Evolutionary conservation across 495 filamentous ascomycete genomes (phyloP), one percentile per base, ranked within the genome.

Genomic region (Penicillium ucsense): DNA sequence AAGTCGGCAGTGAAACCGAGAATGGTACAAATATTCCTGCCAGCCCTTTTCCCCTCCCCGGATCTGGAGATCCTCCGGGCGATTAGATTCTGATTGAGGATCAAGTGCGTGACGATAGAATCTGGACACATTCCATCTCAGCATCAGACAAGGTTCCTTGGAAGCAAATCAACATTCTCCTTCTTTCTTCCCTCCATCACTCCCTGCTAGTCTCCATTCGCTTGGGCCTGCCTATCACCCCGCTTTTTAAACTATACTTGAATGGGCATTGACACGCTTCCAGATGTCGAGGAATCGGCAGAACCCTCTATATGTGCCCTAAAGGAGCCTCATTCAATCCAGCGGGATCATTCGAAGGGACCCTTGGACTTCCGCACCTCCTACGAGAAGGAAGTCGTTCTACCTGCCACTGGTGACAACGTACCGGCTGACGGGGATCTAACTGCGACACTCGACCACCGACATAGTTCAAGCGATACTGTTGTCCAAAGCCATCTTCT

Each of bases 241-340:
- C 38, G 55, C 47, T 5, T 31, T 31, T 37, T 32, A 40, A 43
- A 53, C 53, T 57, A 43, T 43, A 40, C 52, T 69, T 69, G 65
- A 69, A 69, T 69, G 65, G 65, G 65, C 65, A 62, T 67, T 57
- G 65, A 69, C 44, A 64, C 55, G 38, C 53, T 52, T 43, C 60
- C 50, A 45, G 65, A 67, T 63, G 66, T 69, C 66, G 66, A 69
- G 59, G 66, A 69, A 61, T 67, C 66, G 66, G 66, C 66, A 44
- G 66, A 69, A 38, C 66, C 66, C 58, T 64, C 66, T 67, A 69
- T 69, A 69, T 64, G 64, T 69, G 43, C 49, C 60, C 67, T 53
- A 46, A 53, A 50, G 47, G 55, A 63, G 52, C 49, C 51, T 46
- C 46, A 20, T 43, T 38, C 47, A 40, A 50, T 20, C 20, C 20